phyloP scores from a whole-genome alignment of 1,139 yeast species.

The Protomyces lactucae-debilis region DNA sequence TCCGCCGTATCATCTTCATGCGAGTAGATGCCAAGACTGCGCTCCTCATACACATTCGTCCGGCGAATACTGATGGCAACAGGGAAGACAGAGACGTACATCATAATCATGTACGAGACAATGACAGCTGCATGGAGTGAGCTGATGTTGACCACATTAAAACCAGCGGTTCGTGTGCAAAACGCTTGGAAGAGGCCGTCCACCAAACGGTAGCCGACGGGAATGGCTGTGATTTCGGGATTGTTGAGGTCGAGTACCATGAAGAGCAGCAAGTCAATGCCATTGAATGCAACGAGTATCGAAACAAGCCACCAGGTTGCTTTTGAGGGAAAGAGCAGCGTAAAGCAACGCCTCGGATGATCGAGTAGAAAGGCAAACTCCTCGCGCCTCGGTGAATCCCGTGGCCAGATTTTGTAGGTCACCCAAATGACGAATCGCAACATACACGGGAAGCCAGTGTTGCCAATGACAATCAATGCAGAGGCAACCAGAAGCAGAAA shows the following conservation, averaged over 20 bases:
- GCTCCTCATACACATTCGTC: conserved; percentile 96
- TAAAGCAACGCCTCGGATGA: conserved; percentile 96
- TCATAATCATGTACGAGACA: conserved; percentile 91
- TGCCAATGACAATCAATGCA: conserved; percentile 30
- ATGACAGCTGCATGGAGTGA: conserved; percentile 82
- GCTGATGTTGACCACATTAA: conserved; percentile 63
- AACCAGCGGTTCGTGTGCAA: conserved; percentile 92
- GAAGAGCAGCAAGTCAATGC: conserved; percentile 71
- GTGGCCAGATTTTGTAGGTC: conserved; percentile 22
- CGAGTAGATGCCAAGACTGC: conserved; percentile 77
- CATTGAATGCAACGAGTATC: conserved; percentile 66
- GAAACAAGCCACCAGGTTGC: conserved; percentile 94
- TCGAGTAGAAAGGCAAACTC: conserved; percentile 77
- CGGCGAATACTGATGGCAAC: conserved; percentile 92
- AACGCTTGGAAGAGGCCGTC: conserved; percentile 88
- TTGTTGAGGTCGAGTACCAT: conserved; percentile 67
- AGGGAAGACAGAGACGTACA: conserved; percentile 88
- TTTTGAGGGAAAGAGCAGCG: conserved; percentile 79
- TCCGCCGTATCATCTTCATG: conserved; percentile 37
- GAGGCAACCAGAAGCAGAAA: conserved; percentile 27
- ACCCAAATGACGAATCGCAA: conserved; percentile 29
- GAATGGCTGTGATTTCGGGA: conserved; percentile 44
- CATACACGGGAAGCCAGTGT: conserved; percentile 30
- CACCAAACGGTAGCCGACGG: conserved; percentile 64
- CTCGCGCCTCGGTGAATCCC: conserved; percentile 23